Conservation (phyloP, 2,329 filamentous ascomycete genomes). For the Diplodia scrobiculata region DNA sequence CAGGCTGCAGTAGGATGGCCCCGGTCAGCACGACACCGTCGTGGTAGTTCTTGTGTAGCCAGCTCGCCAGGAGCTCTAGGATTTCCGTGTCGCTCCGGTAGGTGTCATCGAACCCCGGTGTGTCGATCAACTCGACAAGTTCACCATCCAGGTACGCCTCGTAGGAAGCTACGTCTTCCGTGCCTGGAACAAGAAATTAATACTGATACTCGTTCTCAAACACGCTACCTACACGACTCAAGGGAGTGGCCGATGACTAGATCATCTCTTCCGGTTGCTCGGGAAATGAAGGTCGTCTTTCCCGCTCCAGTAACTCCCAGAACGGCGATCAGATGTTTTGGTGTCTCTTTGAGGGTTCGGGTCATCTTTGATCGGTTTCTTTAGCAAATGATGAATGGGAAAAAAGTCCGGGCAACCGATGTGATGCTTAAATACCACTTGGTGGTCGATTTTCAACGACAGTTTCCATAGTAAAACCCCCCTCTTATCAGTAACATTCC, state of each 20-base stretch:
- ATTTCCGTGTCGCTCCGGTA: neutral
- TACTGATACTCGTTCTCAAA: too few species aligned
- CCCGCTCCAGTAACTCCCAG: neutral
- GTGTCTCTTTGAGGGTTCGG: slow-evolving; percentile 33
- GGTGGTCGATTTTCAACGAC: too few species aligned
- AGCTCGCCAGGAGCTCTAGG: neutral
- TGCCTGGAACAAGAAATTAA: neutral
- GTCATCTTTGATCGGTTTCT: neutral
- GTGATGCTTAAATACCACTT: neutral
- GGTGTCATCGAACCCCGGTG: neutral
- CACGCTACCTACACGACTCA: neutral
- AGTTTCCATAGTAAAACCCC: too few species aligned
- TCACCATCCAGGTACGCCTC: neutral
- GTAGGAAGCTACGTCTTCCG: neutral
- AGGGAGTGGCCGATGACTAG: neutral
- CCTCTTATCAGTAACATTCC: too few species aligned
- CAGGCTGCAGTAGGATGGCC: neutral
- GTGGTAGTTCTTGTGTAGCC: neutral
- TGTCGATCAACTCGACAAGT: neutral
- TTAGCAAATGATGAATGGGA: neutral
- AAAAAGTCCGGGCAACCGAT: too few species aligned
- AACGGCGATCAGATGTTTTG: neutral
- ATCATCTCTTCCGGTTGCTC: neutral
- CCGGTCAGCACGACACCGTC: neutral
- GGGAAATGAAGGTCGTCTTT: neutral